A percentile compares a stretch with the other conserved stretches of the same genome.
phyloP scores from a whole-genome alignment of 371 early-diverging fungal genomes.

The Homolaphlyctis polyrhiza region DNA sequence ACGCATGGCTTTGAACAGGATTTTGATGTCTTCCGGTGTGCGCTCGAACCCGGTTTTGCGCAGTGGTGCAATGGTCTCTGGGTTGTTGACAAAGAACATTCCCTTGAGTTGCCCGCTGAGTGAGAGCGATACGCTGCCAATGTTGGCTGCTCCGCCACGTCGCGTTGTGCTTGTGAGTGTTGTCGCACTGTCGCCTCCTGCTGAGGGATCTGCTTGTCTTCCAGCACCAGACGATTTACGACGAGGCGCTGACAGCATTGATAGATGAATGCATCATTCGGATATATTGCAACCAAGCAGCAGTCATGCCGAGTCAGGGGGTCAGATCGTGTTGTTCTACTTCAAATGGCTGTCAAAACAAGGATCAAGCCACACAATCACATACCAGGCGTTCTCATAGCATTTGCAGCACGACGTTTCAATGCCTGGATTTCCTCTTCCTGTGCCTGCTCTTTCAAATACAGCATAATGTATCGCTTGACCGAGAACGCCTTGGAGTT shows the following conservation, averaged over 20 bases:
- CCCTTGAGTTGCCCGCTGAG: not conserved
- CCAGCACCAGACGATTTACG: too few species aligned
- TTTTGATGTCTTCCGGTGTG: slow-evolving; percentile 21
- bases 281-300: too few species aligned
- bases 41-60: slow-evolving; percentile 17
- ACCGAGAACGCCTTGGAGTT: slow-evolving; percentile 18
- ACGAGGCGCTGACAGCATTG: too few species aligned
- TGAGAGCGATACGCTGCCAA: not conserved
- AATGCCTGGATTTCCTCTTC: not conserved
- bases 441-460: slow-evolving; percentile 6
- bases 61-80: slow-evolving; percentile 5
- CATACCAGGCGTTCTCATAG: too few species aligned
- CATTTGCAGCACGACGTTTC: not conserved
- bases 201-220: too few species aligned
- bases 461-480: slow-evolving; percentile 13
- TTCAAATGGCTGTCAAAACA: not conserved
- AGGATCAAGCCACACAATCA: not conserved
- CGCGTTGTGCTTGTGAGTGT: not conserved
- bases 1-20: slow-evolving; percentile 17
- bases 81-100: slow-evolving; percentile 1
- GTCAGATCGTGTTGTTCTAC: not conserved
- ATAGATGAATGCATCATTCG: too few species aligned
- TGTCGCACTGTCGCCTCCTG: too few species aligned
- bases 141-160: not conserved
- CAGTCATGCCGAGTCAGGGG: too few species aligned